Evolutionary conservation across 2,329 filamentous ascomycete genomes (phyloP).

Genomic region (Talaromyces verruculosus): DNA sequence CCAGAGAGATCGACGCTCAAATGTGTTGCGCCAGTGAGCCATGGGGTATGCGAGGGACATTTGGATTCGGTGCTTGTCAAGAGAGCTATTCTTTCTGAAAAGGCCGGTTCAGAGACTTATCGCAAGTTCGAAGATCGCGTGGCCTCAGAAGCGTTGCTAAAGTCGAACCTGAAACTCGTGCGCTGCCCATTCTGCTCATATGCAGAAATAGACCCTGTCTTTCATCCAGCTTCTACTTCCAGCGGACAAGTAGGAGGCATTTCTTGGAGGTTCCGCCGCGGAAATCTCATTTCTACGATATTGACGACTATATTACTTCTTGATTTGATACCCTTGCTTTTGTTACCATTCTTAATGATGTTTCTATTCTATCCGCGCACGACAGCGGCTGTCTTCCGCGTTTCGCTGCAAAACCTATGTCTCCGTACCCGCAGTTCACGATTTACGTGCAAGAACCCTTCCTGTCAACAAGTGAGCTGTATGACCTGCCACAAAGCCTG

Average conservation of each 20-base stretch:
- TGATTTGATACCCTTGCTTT: slow-evolving; percentile 45
- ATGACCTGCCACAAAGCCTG: slow-evolving; percentile 78
- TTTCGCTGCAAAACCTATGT: slow-evolving; percentile 65
- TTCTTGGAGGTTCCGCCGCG: slow-evolving; percentile 57
- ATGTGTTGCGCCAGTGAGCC: slow-evolving; percentile 74
- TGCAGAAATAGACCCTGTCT: slow-evolving; percentile 79
- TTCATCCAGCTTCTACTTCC: slow-evolving; percentile 50
- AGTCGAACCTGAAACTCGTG: slow-evolving; percentile 71
- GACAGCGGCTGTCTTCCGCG: slow-evolving; percentile 53
- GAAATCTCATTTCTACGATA: slow-evolving; percentile 54
- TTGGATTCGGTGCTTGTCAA: slow-evolving; percentile 69
- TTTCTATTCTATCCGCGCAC: slow-evolving; percentile 57
- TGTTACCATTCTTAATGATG: slow-evolving; percentile 57
- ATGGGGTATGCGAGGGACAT: slow-evolving; percentile 69
- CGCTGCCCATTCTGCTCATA: slow-evolving; percentile 91
- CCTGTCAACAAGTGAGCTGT: slow-evolving; percentile 72
- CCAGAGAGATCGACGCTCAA: slow-evolving; percentile 69
- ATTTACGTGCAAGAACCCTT: slow-evolving; percentile 72
- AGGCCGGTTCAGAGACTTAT: slow-evolving; percentile 69
- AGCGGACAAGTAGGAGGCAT: slow-evolving; percentile 38
- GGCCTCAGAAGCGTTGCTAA: slow-evolving; percentile 71
- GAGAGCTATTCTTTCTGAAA: slow-evolving; percentile 69
- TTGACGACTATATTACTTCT: slow-evolving; percentile 47
- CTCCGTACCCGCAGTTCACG: slow-evolving; percentile 70
- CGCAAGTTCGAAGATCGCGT: slow-evolving; percentile 76